A percentile compares a stretch with the other conserved stretches of the same genome.
Conservation (phyloP, 805 yeast genomes). For the Metschnikowia borealis region DNA sequence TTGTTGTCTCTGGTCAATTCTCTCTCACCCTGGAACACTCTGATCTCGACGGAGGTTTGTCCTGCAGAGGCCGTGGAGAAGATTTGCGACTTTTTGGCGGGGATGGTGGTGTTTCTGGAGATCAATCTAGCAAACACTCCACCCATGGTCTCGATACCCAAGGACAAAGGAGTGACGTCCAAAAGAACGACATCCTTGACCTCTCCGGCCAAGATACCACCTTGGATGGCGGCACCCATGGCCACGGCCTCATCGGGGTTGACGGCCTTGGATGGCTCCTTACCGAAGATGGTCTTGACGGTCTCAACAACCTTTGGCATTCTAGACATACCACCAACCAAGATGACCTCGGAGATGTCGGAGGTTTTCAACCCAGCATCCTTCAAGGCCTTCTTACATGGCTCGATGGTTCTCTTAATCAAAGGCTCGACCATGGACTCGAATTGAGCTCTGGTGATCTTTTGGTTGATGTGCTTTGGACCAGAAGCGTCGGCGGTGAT, state of each 20-base stretch:
- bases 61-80: constrained; percentile 95
- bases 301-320: constrained; percentile 84
- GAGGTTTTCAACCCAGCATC: constrained; percentile 68
- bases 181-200: constrained; percentile 86
- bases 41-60: constrained; percentile 93
- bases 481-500: constrained; percentile 84
- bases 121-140: constrained; percentile 93
- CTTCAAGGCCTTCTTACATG: constrained; percentile 76
- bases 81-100: constrained; percentile 93
- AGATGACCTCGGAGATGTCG: constrained; percentile 73
- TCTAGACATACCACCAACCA: constrained; percentile 90
- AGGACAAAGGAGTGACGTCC: constrained; percentile 85
- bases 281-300: constrained; percentile 72
- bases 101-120: constrained; percentile 92
- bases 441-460: constrained; percentile 63
- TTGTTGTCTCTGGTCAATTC: constrained; percentile 97
- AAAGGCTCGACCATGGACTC: constrained; percentile 65
- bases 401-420: constrained; percentile 68
- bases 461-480: constrained; percentile 73
- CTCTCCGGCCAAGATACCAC: constrained; percentile 93
- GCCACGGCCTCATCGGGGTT: constrained; percentile 96
- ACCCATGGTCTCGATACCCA: constrained; percentile 97
- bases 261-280: constrained; percentile 84
- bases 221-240: constrained; percentile 97
- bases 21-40: constrained; percentile 99